Evolutionary conservation across 2,329 filamentous ascomycete genomes (phyloP), one percentile per base, ranked within the genome.

Genomic region (Alternaria consortialis): DNA sequence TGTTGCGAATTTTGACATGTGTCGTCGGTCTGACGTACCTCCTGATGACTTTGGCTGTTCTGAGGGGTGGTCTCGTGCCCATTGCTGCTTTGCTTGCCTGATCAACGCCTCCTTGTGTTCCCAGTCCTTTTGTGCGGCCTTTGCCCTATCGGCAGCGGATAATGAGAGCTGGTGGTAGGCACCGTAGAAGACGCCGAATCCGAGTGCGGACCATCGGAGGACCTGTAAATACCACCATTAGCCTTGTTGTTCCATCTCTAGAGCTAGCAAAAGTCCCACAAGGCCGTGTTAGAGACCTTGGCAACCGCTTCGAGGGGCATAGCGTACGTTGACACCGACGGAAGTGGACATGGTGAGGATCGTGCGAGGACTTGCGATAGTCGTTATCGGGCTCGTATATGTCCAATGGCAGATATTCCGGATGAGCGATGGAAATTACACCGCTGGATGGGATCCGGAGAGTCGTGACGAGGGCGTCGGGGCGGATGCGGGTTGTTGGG

Each of bases 121-220:
- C 80, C 94, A 98, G 80, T 97, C 92, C 78, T 88, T 88, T 82
- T 96, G 84, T 66, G 74, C 88, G 86, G 74, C 90, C 87, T 71
- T 89, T 85, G 86, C 82, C 83, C 89, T 91, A 77, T 93, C 88
- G 75, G 87, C 82, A 58, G 91, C 82, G 71, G 84, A 90, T 81
- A 99, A 90, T 65, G 88, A 87, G 77, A 90, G 86, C 85, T 99
- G 95, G 85, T 97, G 94, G 82, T 90, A 92, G 85, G 97, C 89
- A 81, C 95, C 95, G 85, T 99, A 99, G 84, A 97, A 90, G 79
- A 98, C 84, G 80, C 95, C 95, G 77, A 93, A 86, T 77, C 90
- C 91, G 71, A 99, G 91, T 79, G 94, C 94, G 78, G 93, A 94
- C 87, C 94, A 99, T 84, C 95, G 94, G 82, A 98, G 88, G 82